A percentile compares a stretch with the other conserved stretches of the same genome.
phyloP scores from a whole-genome alignment of 441 rosid species.

The Raphanus hybrid region DNA sequence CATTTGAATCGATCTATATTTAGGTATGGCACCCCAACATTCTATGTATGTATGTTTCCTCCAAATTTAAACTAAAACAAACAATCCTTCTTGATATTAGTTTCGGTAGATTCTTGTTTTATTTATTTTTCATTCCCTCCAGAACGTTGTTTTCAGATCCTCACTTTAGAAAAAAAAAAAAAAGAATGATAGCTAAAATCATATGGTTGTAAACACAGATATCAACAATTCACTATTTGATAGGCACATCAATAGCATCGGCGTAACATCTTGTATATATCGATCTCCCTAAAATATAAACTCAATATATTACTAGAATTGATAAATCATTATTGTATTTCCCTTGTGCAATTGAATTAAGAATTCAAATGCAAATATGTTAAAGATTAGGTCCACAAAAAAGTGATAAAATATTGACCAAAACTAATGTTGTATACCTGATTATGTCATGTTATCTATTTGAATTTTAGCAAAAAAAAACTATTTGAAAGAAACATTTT shows the following conservation, averaged over 20 bases:
- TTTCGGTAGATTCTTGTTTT: neutral
- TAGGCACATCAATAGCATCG: slow-evolving; percentile 19
- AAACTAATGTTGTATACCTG: neutral
- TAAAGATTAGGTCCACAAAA: slow-evolving; percentile 25
- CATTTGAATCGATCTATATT: no score
- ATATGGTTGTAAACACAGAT: slow-evolving; percentile 13
- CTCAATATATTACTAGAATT: neutral
- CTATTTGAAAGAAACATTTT: neutral
- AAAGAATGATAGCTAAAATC: neutral
- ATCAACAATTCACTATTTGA: slow-evolving; percentile 23
- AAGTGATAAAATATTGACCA: slow-evolving; percentile 31
- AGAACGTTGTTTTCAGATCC: slow-evolving; percentile 26
- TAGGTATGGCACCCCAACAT: neutral
- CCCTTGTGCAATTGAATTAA: neutral
- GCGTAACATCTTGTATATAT: slow-evolving; percentile 15
- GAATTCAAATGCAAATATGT: slow-evolving; percentile 18
- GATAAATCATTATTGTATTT: neutral
- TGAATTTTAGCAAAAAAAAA: neutral
- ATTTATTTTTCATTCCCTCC: neutral
- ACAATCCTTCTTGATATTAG: slow-evolving; percentile 9
- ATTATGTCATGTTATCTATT: neutral
- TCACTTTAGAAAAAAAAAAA: slow-evolving; percentile 6
- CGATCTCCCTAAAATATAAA: neutral
- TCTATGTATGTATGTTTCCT: slow-evolving; percentile 4
- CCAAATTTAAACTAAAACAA: neutral